phyloP scores from a whole-genome alignment of 2,329 filamentous ascomycete genomes.

The Aspergillus felis region DNA sequence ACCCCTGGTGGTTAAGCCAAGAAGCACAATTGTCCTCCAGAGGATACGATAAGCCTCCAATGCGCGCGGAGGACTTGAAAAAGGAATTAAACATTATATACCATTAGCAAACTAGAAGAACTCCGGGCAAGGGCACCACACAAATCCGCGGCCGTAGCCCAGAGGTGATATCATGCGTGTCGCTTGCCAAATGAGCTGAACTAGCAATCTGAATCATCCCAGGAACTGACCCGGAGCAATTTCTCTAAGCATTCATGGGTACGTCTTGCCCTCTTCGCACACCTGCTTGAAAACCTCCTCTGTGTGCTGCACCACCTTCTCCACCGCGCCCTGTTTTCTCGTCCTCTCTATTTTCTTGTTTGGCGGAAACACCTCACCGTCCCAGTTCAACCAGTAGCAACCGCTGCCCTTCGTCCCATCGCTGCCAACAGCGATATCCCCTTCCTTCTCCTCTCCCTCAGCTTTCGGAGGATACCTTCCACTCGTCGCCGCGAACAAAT shows the following conservation, averaged over 20 bases:
- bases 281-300: slow-evolving; percentile 12
- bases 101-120: neutral
- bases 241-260: slow-evolving; percentile 21
- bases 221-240: no score
- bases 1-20: no score
- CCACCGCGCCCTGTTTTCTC: slow-evolving; percentile 6
- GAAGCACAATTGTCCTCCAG: no score
- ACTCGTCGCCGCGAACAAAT: slow-evolving; percentile 39
- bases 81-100: neutral
- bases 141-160: neutral
- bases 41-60: neutral
- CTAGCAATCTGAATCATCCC: neutral
- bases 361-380: slow-evolving; percentile 8
- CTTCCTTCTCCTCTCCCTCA: slow-evolving; percentile 6
- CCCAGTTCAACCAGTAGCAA: slow-evolving; percentile 14
- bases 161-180: neutral
- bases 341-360: slow-evolving; percentile 5
- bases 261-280: slow-evolving; percentile 8
- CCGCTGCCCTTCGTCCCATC: slow-evolving; percentile 14
- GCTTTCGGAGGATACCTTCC: slow-evolving; percentile 20
- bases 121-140: neutral
- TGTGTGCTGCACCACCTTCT: slow-evolving; percentile 13
- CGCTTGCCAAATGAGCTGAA: neutral
- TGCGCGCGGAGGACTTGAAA: neutral
- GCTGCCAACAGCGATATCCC: slow-evolving; percentile 8